Evolutionary conservation across 345 rosid species (phyloP), one percentile per base, ranked within the genome.

Genomic region (Balakata baccata): DNA sequence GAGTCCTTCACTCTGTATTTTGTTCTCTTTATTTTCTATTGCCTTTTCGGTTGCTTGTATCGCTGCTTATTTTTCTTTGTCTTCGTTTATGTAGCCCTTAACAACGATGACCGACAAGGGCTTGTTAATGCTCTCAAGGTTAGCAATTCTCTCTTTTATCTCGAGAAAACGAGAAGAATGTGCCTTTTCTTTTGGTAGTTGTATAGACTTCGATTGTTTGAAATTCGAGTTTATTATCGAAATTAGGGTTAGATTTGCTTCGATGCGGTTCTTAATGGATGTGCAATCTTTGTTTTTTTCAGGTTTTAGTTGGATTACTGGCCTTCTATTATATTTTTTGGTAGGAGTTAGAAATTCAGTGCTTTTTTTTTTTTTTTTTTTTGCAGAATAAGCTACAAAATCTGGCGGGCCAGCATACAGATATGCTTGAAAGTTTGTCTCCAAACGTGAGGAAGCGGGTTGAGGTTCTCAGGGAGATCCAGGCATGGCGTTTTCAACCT

Each of bases 51-150:
- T 64, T 20, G 51, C 3, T 62, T 22, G 11, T 65, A 50, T 39
- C 52, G 38, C 17, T 53, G 29, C 47, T 61, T 37, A 75, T 39
- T 53, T 11, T 0, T 16, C 6, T 54, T 6, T 39, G 11, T 16
- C 38, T 5, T 49, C 52, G 10, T 63, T 72, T 54, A 38, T 72
- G 46, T 51, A 94, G 98, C 89, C 74, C 91, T 92, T 70, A 86
- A 85, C 75, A 89, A 84, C 11, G 90, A 70, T 75, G 86, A 81
- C 82, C 93, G 97, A 12, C 92, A 90, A 9, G 97, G 86, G 38
- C 95, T 94, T 54, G 97, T 87, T 52, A 90, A 81, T 75, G 90
- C 83, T 66, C 91, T 94, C 45, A 92, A 88, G 92, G 97, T 94
- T 45, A n/a, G 66, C 34, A 6, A 37, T 74, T 20, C 18, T 5